phyloP scores from a whole-genome alignment of 768 basidiomycete species.

The Boletales sp. region DNA sequence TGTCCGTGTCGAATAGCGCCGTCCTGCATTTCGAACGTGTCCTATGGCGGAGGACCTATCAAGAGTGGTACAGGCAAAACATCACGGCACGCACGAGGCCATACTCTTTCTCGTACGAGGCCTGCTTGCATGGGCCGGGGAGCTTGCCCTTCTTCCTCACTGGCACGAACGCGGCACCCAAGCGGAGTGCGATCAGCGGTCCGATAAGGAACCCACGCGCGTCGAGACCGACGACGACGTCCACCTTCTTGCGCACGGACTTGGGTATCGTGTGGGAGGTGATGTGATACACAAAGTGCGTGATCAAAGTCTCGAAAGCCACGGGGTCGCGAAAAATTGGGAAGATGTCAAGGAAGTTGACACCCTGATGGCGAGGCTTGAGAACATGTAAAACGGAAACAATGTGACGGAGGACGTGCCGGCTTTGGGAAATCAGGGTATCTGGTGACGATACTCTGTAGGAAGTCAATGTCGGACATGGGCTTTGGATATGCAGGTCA shows the following conservation, averaged over 20 bases:
- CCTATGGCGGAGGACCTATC: constrained; percentile 42
- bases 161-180: constrained; percentile 94
- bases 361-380: constrained; percentile 50
- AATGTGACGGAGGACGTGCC: constrained; percentile 40
- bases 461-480: constrained; percentile 76
- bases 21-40: constrained; percentile 94
- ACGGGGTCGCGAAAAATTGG: constrained; percentile 85
- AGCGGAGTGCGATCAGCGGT: constrained; percentile 83
- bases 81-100: constrained; percentile 55
- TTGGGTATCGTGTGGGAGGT: constrained; percentile 70
- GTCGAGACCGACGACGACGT: constrained; percentile 93
- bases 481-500: background rate
- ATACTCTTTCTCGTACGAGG: constrained; percentile 89
- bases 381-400: background rate
- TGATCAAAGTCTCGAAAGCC: constrained; percentile 87
- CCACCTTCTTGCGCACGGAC: constrained; percentile 64
- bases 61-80: background rate
- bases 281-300: constrained; percentile 83
- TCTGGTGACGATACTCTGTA: constrained; percentile 56
- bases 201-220: constrained; percentile 95
- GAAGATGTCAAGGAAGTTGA: constrained; percentile 93
- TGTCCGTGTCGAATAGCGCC: constrained; percentile 81
- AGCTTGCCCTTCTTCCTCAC: constrained; percentile 93
- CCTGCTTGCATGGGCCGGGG: constrained; percentile 78
- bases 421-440: constrained; percentile 89